Percentiles rank a stretch among this genome's conserved stretches.
Evolutionary conservation across 352 stramenopile species (phyloP).

Genomic region (Pythium plurisporium): DNA sequence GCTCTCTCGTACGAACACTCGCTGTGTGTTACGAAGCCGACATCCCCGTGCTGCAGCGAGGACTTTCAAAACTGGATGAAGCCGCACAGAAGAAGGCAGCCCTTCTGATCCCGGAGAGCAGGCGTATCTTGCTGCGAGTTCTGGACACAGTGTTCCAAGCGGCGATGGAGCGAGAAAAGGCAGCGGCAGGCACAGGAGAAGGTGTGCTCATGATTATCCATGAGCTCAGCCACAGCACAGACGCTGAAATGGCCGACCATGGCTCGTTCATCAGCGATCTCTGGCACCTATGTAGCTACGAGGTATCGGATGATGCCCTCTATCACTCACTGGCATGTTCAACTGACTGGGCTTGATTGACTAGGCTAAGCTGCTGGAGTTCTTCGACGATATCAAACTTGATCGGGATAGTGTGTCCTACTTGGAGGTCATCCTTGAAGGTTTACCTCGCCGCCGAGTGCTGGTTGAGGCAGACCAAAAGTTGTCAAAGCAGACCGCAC

Average conservation of each 20-base stretch:
- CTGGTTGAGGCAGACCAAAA: background rate
- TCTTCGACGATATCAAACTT: constrained; percentile 46
- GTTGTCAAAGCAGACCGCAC: too few species aligned
- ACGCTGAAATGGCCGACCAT: constrained; percentile 45
- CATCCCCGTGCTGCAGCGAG: constrained; percentile 41
- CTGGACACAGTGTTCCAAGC: constrained; percentile 30
- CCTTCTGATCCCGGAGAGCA: constrained; percentile 44
- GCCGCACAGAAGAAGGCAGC: constrained; percentile 24
- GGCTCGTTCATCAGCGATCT: constrained; percentile 73
- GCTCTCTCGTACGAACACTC: constrained; percentile 46
- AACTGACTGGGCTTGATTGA: background rate
- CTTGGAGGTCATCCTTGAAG: constrained; percentile 64
- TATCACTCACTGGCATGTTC: background rate
- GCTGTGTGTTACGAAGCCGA: constrained; percentile 57
- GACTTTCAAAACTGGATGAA: constrained; percentile 41
- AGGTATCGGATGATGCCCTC: constrained; percentile 14
- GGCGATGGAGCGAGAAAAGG: constrained; percentile 30
- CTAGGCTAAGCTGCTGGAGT: constrained; percentile 45
- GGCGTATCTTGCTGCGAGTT: constrained; percentile 39
- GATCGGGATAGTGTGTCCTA: constrained; percentile 65
- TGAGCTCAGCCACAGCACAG: constrained; percentile 48
- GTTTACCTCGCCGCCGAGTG: constrained; percentile 43
- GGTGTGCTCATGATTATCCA: constrained; percentile 56
- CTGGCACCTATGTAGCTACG: constrained; percentile 59
- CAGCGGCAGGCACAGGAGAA: constrained; percentile 25